phyloP scores from a whole-genome alignment of 1,139 yeast genomes.

The Blastobotrys malaysiensis region DNA sequence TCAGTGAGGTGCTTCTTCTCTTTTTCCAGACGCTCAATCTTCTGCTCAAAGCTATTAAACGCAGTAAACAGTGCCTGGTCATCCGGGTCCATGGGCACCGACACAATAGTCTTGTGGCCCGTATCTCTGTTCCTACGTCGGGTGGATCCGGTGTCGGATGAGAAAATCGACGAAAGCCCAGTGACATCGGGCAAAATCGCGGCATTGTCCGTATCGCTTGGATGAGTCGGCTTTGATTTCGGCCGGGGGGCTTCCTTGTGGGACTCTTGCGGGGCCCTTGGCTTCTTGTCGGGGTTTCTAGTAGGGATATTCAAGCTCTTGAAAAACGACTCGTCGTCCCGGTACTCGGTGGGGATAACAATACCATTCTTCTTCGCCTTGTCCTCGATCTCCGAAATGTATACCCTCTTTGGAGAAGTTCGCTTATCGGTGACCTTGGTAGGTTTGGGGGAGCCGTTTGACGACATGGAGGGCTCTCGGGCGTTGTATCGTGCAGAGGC shows the following conservation, averaged over 20 bases:
- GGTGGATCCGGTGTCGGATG: constrained; percentile 18
- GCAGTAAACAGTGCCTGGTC: constrained; percentile 27
- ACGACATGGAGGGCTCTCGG: constrained; percentile 11
- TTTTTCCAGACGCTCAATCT: constrained; percentile 21
- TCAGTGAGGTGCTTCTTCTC: constrained; percentile 15
- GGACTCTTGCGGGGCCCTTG: background rate
- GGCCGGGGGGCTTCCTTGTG: background rate
- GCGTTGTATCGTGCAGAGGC: constrained; percentile 4
- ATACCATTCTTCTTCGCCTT: constrained; percentile 14
- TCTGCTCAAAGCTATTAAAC: constrained; percentile 23
- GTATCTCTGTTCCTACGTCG: constrained; percentile 11
- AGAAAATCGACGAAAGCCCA: constrained; percentile 24
- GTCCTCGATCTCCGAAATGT: background rate
- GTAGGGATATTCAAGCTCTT: constrained; percentile 3
- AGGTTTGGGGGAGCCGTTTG: constrained; percentile 11
- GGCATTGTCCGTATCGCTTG: constrained; percentile 5
- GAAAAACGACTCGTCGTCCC: constrained; percentile 23
- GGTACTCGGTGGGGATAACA: constrained; percentile 23
- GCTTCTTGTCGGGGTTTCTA: constrained; percentile 1
- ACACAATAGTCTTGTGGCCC: constrained; percentile 23
- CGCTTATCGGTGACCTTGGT: constrained; percentile 13
- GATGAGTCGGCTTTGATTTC: background rate
- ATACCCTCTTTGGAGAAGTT: constrained; percentile 7
- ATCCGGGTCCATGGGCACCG: constrained; percentile 27
- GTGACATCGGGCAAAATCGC: constrained; percentile 23